Percentiles rank a stretch among this genome's conserved stretches.
phyloP scores from a whole-genome alignment of 2,329 filamentous ascomycete genomes.

The Gremmenia infestans region DNA sequence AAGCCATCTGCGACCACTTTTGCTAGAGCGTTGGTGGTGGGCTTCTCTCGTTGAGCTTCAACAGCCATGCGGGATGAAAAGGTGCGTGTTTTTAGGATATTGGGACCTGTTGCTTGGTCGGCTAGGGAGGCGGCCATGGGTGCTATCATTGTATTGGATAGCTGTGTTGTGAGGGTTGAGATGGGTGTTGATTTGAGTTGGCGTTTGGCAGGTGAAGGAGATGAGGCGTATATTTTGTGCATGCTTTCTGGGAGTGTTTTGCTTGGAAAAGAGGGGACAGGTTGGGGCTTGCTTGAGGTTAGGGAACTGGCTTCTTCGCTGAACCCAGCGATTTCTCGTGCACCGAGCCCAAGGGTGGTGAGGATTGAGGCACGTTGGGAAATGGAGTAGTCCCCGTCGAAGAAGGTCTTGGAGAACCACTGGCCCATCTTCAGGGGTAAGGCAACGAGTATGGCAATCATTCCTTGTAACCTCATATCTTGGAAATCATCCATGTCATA shows the following conservation, averaged over 20 bases:
- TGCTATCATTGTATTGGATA: constrained; percentile 70
- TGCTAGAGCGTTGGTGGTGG: constrained; percentile 73
- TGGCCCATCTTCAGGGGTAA: constrained; percentile 73
- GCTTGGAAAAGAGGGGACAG: constrained; percentile 61
- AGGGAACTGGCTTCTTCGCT: constrained; percentile 38
- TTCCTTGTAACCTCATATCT: constrained; percentile 68
- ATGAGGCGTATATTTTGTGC: constrained; percentile 61
- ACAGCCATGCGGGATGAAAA: constrained; percentile 75
- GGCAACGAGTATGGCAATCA: constrained; percentile 76
- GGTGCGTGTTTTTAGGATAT: constrained; percentile 80
- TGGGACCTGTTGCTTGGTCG: constrained; percentile 72
- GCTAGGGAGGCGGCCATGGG: constrained; percentile 79
- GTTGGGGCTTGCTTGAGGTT: constrained; percentile 30
- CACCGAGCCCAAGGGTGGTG: constrained; percentile 73
- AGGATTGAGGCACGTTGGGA: constrained; percentile 78
- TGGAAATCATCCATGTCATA: constrained; percentile 77
- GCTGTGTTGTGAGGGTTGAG: constrained; percentile 59
- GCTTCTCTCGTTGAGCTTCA: constrained; percentile 49
- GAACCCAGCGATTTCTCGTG: constrained; percentile 78
- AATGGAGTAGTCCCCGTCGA: constrained; percentile 87
- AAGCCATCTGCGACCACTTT: constrained; percentile 70
- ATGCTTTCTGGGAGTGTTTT: constrained; percentile 71
- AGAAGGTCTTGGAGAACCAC: constrained; percentile 81
- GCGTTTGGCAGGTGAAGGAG: constrained; percentile 24
- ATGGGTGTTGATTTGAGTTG: constrained; percentile 38